These are phyloP conservation scores for Moesziomyces parantarcticus DNA, from an alignment of 1,284 basidiomycete species.

Conservation along the genomic window DNA sequence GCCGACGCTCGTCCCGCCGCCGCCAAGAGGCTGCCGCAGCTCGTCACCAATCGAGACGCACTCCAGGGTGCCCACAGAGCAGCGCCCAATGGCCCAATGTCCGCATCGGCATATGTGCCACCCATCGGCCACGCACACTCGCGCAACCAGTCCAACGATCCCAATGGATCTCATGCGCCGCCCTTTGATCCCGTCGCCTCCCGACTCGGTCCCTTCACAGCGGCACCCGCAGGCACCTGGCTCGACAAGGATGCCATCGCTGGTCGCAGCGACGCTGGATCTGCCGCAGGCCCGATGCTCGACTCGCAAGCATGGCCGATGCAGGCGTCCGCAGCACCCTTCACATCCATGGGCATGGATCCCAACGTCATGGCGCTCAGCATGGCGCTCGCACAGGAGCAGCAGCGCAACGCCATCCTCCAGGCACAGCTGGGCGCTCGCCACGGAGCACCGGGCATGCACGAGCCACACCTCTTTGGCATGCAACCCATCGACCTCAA, in stretches of 20 bases:
- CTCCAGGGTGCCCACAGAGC: slow-evolving; percentile 36
- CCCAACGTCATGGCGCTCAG: slow-evolving; percentile 49
- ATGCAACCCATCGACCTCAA: slow-evolving; percentile 40
- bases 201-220: slow-evolving; percentile 44
- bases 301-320: slow-evolving; percentile 27
- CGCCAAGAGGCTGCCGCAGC: slow-evolving; percentile 46
- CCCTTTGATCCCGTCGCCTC: slow-evolving; percentile 15
- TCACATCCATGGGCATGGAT: slow-evolving; percentile 16
- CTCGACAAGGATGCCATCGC: slow-evolving; percentile 35
- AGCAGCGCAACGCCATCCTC: slow-evolving; percentile 50
- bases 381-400: slow-evolving; percentile 55
- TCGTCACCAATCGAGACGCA: slow-evolving; percentile 58
- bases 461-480: slow-evolving; percentile 36
- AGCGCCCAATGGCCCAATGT: slow-evolving; percentile 23
- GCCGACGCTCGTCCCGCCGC: slow-evolving; percentile 8
- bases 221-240: slow-evolving; percentile 38
- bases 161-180: slow-evolving; percentile 1
- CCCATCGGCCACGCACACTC: slow-evolving; percentile 54
- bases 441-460: slow-evolving; percentile 8
- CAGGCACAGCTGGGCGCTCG: slow-evolving; percentile 49
- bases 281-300: background rate
- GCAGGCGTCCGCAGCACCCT: slow-evolving; percentile 9
- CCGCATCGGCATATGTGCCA: slow-evolving; percentile 50
- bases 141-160: slow-evolving; percentile 33
- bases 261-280: slow-evolving; percentile 15